A percentile compares a stretch with the other conserved stretches of the same genome.
These are phyloP conservation scores for Populus ilicifolia DNA, from an alignment of 345 rosid genomes.

Conservation along the genomic window DNA sequence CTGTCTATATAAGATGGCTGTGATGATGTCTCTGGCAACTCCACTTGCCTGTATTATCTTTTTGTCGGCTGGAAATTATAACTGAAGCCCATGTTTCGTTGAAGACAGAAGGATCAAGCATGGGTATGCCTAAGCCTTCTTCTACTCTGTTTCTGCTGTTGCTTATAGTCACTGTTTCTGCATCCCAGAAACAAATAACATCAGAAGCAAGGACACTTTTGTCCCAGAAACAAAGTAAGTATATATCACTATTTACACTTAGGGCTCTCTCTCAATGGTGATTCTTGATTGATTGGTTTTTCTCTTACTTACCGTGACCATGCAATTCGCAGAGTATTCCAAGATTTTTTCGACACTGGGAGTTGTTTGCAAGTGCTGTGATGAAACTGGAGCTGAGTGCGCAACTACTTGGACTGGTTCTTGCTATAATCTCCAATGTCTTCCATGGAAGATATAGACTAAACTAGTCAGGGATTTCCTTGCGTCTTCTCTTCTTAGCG, in stretches of 20 bases:
- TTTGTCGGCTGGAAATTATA: background rate
- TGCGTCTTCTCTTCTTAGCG: background rate
- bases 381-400: conserved; percentile 40
- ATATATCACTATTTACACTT: too few relatives aligned
- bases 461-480: background rate
- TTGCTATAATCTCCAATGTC: conserved; percentile 49
- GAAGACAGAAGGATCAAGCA: background rate
- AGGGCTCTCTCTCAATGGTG: background rate
- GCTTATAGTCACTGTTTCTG: conserved; percentile 16
- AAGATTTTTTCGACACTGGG: conserved; percentile 47
- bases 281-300: background rate
- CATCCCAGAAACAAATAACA: conserved; percentile 7
- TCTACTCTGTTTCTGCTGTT: conserved; percentile 17
- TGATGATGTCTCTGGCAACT: background rate
- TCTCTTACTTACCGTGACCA: background rate
- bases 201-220: conserved; percentile 37
- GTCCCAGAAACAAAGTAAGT: conserved; percentile 22
- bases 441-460: conserved; percentile 43
- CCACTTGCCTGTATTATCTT: background rate
- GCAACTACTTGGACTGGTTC: conserved; percentile 39
- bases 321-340: conserved; percentile 23
- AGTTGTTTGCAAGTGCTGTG: conserved; percentile 61
- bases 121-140: conserved; percentile 24
- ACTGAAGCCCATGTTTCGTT: background rate
- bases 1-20: background rate